phyloP scores from a whole-genome alignment of 371 early-diverging fungal species.

The Nematocida sp. region DNA sequence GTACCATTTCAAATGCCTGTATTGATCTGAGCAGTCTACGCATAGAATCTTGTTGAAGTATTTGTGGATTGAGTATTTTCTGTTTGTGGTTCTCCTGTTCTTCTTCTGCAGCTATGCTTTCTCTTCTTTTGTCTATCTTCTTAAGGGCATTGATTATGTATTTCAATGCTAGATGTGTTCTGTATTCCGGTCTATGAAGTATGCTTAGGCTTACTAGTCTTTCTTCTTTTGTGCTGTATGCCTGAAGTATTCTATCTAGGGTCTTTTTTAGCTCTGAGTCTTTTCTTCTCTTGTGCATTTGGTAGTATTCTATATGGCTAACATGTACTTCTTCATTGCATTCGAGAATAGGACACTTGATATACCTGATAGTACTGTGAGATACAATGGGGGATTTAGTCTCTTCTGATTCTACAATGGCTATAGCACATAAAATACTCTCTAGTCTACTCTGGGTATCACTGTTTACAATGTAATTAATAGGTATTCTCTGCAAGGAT shows the following conservation, averaged over 20 bases:
- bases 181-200: constrained; percentile 4
- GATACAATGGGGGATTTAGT: neutral
- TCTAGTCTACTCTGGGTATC: neutral
- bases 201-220: neutral
- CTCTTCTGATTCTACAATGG: neutral
- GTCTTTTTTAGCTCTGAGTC: constrained; percentile 27
- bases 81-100: too few relatives aligned
- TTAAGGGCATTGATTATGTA: constrained; percentile 19
- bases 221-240: neutral
- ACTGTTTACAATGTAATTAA: constrained; percentile 12
- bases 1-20: too few relatives aligned
- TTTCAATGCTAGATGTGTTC: neutral
- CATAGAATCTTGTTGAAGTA: too few relatives aligned
- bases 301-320: constrained; percentile 11
- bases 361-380: neutral
- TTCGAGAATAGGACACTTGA: neutral
- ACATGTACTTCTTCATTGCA: neutral
- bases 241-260: neutral
- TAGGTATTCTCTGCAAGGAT: constrained; percentile 6
- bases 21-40: too few relatives aligned
- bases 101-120: constrained; percentile 42
- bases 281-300: constrained; percentile 28
- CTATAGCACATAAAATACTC: too few relatives aligned
- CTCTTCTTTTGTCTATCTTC: constrained; percentile 9
- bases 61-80: too few relatives aligned